A percentile compares a stretch with the other conserved stretches of the same genome.
These are phyloP conservation scores for Globisporangium megalacanthum DNA, from an alignment of 352 stramenopile genomes.

Conservation along the genomic window DNA sequence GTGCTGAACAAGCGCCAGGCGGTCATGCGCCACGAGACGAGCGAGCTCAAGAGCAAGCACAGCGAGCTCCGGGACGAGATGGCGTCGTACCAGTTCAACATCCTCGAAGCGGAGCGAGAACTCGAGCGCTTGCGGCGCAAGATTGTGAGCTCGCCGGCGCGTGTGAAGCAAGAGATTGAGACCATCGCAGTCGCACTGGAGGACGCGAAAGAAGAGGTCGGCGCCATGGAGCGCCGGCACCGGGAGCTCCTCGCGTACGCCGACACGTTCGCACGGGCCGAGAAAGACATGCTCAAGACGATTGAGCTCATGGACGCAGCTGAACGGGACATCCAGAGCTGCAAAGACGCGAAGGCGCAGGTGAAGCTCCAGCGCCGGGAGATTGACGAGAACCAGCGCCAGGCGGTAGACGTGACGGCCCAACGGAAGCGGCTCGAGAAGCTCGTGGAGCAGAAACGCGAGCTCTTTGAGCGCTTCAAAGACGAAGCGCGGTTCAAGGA, in stretches of 20 bases:
- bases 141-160: slow-evolving; percentile 89
- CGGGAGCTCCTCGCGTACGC: slow-evolving; percentile 52
- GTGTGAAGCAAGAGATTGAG: slow-evolving; percentile 68
- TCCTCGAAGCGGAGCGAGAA: slow-evolving; percentile 80
- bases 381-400: slow-evolving; percentile 43
- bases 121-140: slow-evolving; percentile 73
- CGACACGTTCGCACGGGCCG: slow-evolving; percentile 57
- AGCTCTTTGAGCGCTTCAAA: slow-evolving; percentile 60
- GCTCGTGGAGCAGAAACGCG: slow-evolving; percentile 58
- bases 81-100: slow-evolving; percentile 52
- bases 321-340: slow-evolving; percentile 55
- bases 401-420: slow-evolving; percentile 47
- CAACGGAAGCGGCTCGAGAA: slow-evolving; percentile 72
- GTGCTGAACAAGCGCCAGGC: slow-evolving; percentile 88
- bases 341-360: slow-evolving; percentile 67
- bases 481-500: slow-evolving; percentile 63
- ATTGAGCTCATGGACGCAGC: slow-evolving; percentile 59
- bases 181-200: slow-evolving; percentile 56
- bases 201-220: slow-evolving; percentile 59
- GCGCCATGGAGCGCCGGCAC: slow-evolving; percentile 57
- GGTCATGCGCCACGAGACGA: slow-evolving; percentile 76
- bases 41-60: slow-evolving; percentile 71
- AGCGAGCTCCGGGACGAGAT: slow-evolving; percentile 83
- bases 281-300: slow-evolving; percentile 64
- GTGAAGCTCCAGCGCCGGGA: slow-evolving; percentile 50